Conservation (phyloP, 495 filamentous ascomycete species). For the Neurospora sp. region DNA sequence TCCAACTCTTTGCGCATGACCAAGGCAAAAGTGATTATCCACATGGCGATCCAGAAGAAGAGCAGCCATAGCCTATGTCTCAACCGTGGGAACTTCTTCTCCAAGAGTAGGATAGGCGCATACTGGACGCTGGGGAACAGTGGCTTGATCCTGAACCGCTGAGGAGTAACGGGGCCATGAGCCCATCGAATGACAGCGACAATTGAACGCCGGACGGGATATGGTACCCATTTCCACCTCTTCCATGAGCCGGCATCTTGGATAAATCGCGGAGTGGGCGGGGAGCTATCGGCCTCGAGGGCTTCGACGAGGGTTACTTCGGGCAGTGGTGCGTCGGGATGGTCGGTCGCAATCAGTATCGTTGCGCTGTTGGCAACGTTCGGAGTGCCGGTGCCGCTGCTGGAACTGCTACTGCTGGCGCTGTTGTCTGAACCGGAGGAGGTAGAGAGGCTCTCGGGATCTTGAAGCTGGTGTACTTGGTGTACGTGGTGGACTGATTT, state of each 20-base stretch:
- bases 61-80: slow-evolving; percentile 50
- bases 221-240: slow-evolving; percentile 39
- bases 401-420: background rate
- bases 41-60: slow-evolving; percentile 51
- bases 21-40: slow-evolving; percentile 62
- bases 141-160: slow-evolving; percentile 54
- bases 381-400: background rate
- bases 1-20: slow-evolving; percentile 55
- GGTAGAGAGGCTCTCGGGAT: background rate
- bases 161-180: slow-evolving; percentile 58
- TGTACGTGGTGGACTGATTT: background rate
- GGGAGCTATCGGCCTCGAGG: slow-evolving; percentile 19
- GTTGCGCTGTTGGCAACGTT: slow-evolving; percentile 4
- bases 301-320: slow-evolving; percentile 6
- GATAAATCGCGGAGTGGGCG: slow-evolving; percentile 29
- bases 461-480: background rate
- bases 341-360: slow-evolving; percentile 11
- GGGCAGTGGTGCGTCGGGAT: slow-evolving; percentile 25
- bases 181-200: slow-evolving; percentile 49
- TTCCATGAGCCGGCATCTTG: slow-evolving; percentile 27
- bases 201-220: slow-evolving; percentile 30
- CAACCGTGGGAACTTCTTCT: slow-evolving; percentile 52
- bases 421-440: background rate
- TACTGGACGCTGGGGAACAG: slow-evolving; percentile 60
- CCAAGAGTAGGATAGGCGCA: slow-evolving; percentile 52